Base-by-base conservation (phyloP, 257 asterid genomes). In the Phtheirospermum japonicum region DNA sequence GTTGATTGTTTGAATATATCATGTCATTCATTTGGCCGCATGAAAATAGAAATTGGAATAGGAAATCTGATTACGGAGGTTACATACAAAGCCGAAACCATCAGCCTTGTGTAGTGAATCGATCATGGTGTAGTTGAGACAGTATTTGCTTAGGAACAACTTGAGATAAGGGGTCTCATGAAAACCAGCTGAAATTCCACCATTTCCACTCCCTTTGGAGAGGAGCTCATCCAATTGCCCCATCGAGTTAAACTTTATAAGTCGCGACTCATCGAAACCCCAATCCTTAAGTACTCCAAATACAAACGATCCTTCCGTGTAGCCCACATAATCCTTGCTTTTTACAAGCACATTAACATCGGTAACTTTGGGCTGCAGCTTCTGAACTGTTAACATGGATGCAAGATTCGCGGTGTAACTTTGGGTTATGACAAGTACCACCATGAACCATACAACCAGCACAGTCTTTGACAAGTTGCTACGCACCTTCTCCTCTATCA, bases 391-490 rank as follows among this genome's bases (percentile, higher is more conserved):
- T 59, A 83, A 16, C 78, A 76, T 78, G n/a, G 90, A 72, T 3
- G 87, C 34, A 6, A 83, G 76, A 65, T 81, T 80, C 9, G 90
- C 87, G 0, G 90, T 83, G 28, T 83, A 80, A 64, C 81, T 78
- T 28, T 66, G 71, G 0, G 79, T 84, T 16, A 84, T 70, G 17
- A 82, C 73, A 0, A 80, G 76, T 0, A 78, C 82, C 0, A 80
- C 82, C 65, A 31, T 50, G 59, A 13, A 74, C 85, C 7, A 83
- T 74, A 81, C 74, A 34, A 80, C 16, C 55, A 83, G 20, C 57
- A 78, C 85, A 30, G 76, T 49, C 68, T 85, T 76, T 0, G 83
- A 43, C 70, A 68, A 61, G 59, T 82, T 78, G 72, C 76, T 76
- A 5, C 49, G 59, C 34, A 74, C 70, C 63, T 34, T 76, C 72